phyloP scores from a whole-genome alignment of 768 basidiomycete species.

The Amanita exitialis region DNA sequence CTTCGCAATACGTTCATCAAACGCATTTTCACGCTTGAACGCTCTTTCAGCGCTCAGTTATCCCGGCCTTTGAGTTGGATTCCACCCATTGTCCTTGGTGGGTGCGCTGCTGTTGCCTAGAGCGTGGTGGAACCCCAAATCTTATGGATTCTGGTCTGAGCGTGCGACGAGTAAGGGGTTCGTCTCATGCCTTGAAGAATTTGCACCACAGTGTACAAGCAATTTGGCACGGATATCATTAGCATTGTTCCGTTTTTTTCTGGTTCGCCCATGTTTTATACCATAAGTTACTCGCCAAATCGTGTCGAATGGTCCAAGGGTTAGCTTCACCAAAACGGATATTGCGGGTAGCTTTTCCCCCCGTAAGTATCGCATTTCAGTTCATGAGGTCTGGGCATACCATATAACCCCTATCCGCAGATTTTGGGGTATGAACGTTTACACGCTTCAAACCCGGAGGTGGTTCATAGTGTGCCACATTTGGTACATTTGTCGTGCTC shows the following conservation, averaged over 20 bases:
- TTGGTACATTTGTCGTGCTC: too few species aligned
- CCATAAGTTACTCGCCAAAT: conserved; percentile 38
- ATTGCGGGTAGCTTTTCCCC: conserved; percentile 18
- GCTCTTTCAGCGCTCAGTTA: too few species aligned
- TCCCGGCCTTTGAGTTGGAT: conserved; percentile 30
- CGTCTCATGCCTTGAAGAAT: background rate
- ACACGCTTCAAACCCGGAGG: too few species aligned
- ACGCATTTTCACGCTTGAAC: too few species aligned
- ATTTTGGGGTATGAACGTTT: conserved; percentile 36
- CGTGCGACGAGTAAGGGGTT: conserved; percentile 21
- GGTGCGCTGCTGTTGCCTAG: conserved; percentile 25
- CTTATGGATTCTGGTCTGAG: conserved; percentile 25
- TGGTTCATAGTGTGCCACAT: too few species aligned
- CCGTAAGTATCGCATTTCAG: conserved; percentile 19
- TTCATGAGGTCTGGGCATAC: background rate
- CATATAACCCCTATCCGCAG: background rate
- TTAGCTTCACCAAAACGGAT: conserved; percentile 29
- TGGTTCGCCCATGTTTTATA: conserved; percentile 27
- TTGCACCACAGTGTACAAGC: conserved; percentile 21
- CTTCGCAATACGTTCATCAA: too few species aligned
- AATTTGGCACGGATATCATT: conserved; percentile 26
- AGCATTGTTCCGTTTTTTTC: conserved; percentile 29
- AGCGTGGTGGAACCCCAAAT: conserved; percentile 33
- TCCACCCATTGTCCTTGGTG: conserved; percentile 27
- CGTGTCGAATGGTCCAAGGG: conserved; percentile 25